Evolutionary conservation across 108 stramenopile genomes (phyloP), one percentile per base, ranked within the genome.

Genomic region (Conticribra weissflogii): DNA sequence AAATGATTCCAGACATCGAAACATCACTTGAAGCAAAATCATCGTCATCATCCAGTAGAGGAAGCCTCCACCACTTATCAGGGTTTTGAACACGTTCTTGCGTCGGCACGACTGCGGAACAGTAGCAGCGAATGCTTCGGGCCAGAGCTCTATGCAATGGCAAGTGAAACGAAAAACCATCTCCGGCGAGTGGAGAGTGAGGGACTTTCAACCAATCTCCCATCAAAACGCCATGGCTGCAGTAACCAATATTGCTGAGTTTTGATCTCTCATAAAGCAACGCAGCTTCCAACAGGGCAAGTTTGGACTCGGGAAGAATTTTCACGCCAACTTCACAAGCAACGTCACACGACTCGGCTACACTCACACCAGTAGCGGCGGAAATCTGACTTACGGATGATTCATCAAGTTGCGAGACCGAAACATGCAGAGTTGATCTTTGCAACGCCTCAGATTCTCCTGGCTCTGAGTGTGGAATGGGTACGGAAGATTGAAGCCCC

Each of bases 151-250:
- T 72, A 49, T 96, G 92, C 18, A 96, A 58, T 8, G 95, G 95
- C 27, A 96, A 74, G 77, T 96, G 95, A 55, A 96, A 93, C 3
- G 92, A 93, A 29, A 96, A 65, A 22, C 88, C 74, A 61, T 96
- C 93, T 23, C 92, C 92, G 1, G 77, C 86, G 31, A 93, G 76
- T 22, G 94, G 91, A 25, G 94, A 91, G 76, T 95, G 91, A 3
- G 94, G 94, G 41, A 91, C 88, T 49, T 88, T 86, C 25, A 95
- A 74, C 94, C 94, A 95, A 66, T 92, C 91, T 29, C 86, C 90
- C 87, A 90, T 89, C 9, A 88, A 76, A 5, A 86, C 85, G 31
- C 91, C 88, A 52, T 84, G 82, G 22, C 81, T 70, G 1, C 81
- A 64, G 3, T 12, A 25, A 49, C 72, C 63, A 29, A 25, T 76